Percentiles rank a stretch among this genome's conserved stretches.
Conservation (phyloP, 768 basidiomycete species). For the Daedalea quercina region DNA sequence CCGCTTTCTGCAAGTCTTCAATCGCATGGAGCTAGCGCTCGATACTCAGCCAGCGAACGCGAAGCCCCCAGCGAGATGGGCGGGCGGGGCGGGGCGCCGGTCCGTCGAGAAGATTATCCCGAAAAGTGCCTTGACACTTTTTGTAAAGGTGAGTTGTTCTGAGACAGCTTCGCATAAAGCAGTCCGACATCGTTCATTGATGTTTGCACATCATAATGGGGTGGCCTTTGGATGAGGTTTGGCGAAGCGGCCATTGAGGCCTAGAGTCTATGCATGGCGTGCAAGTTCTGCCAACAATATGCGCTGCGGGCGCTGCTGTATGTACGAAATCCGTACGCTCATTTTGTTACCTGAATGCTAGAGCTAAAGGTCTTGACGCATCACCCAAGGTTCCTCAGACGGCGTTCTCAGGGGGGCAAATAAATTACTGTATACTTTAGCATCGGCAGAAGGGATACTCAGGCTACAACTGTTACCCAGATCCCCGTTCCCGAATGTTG, state of each 20-base stretch:
- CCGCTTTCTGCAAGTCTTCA: slow-evolving; percentile 43
- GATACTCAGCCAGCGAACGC: slow-evolving; percentile 27
- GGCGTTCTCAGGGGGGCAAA: no score
- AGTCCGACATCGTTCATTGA: no score
- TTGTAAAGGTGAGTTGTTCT: slow-evolving; percentile 24
- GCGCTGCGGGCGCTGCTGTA: not conserved
- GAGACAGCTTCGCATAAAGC: no score
- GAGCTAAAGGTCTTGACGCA: no score
- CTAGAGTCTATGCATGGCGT: not conserved
- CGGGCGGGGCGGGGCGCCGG: slow-evolving; percentile 36
- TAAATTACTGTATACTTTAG: no score
- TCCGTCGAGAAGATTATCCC: slow-evolving; percentile 44
- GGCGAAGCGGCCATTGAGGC: not conserved
- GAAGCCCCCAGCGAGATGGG: slow-evolving; percentile 26
- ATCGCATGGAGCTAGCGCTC: slow-evolving; percentile 31
- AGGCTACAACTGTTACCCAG: no score
- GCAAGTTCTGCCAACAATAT: no score
- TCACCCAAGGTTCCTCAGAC: no score
- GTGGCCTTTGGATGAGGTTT: not conserved
- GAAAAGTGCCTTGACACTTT: slow-evolving; percentile 40
- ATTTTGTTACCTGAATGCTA: no score
- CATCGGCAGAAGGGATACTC: no score
- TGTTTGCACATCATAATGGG: no score
- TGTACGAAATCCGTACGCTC: not conserved
- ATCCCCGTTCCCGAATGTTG: no score